Base-by-base conservation (phyloP, 2,329 filamentous ascomycete genomes). In the Pseudogymnoascus sp. region DNA sequence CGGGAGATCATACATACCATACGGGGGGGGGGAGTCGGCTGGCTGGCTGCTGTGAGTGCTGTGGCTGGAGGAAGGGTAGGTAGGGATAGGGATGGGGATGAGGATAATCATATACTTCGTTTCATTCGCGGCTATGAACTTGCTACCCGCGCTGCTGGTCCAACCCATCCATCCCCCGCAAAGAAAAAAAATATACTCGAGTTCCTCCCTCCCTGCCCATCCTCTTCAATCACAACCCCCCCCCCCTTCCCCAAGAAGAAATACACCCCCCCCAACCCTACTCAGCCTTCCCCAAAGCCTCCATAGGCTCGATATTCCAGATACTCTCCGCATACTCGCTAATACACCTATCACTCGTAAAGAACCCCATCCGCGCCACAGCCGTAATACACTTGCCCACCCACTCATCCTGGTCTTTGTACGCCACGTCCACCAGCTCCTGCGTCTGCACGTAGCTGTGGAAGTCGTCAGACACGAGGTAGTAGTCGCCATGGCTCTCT, bases 381-480 rank as follows among this genome's bases (percentile, higher is more conserved):
- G 89, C 90, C 44, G 84, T 87, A 72, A 99, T 97, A 67, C 84
- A 88, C 83, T 97, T 97, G 66, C 86, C 88, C 64, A 96, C 78
- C 95, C 95, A 99, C 71, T 90, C 88, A 65, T 97, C 92, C 74
- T 93, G 90, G 77, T 97, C 89, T 76, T 86, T 86, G 81, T 96
- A 99, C 61, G 91, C 88, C 77, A 93, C 88, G 72, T 99, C 95
- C 33, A 99, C 93, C 63, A 97, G 82, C 64, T 86, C 82, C 67
- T 99, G 95, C 6, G 95, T 96, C 76, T 93, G 86, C 70, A 96
- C 81, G 79, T 99, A 99, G 73, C 89, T 93, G 77, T 91, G 86
- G 83, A 99, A 99, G 76, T 99, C 95, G 73, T 99, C 95, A 40
- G 91, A 96, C 59, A 97, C 93, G 31, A 99, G 85, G 76, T 99